Evolutionary conservation across 2,329 filamentous ascomycete genomes (phyloP), one percentile per base, ranked within the genome.

Genomic region (Pseudocercospora pini-densiflorae): DNA sequence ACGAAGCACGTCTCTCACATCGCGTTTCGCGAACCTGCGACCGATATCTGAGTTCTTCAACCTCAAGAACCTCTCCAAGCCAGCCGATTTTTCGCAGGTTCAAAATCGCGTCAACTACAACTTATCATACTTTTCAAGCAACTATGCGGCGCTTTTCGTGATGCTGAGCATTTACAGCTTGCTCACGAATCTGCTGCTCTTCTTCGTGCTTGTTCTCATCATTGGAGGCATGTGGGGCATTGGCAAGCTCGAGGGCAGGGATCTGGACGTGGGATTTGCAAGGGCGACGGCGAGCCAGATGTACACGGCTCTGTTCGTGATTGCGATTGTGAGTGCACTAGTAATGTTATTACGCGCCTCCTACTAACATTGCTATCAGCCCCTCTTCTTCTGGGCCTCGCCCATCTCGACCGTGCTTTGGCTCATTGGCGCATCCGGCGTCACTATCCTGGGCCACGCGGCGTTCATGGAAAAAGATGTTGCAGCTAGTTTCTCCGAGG

Each of bases 401-500:
- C 93, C 93, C 68, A 89, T 98, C 80, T 81, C 87, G 76, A 96
- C 93, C 60, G 87, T 94, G 74, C 89, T 98, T 75, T 98, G 95
- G 95, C 87, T 99, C 79, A 93, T 98, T 78, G 95, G 95, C 79
- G 95, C 95, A 75, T 94, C 92, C 74, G 94, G 93, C 79, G 93
- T 97, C 79, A 92, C 90, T 79, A 96, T 98, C 73, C 85, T 98
- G 73, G 95, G 95, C 82, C 95, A 99, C 84, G 95, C 95, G 23
- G 67, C 69, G 49, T 67, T 72, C 54, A 69, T 72, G 69, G 71
- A 72, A 66, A 72, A 72, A 68, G 71, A 72, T 63, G 71, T 98
- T 86, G 95, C 98, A 90, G 94, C 96, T 94, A 94, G 94, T 97
- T 99, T 99, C 97, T 97, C 94, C 87, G 95, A 96, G 94, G 95